Evolutionary conservation across 208 protist genomes (phyloP).

Genomic region (Trypanosoma grayi): DNA sequence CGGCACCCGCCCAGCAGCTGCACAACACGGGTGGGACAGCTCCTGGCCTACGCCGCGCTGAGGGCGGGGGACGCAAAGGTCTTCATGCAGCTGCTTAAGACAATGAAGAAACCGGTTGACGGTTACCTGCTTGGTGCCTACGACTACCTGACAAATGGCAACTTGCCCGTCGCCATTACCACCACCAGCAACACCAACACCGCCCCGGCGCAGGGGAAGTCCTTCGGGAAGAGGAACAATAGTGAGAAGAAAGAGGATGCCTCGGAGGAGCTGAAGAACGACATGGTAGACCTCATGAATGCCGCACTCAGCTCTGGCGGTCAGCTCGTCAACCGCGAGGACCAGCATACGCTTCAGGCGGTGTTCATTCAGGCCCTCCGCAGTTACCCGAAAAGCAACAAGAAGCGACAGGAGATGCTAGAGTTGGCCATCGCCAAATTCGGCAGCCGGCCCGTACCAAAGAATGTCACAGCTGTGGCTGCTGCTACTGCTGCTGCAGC

Average conservation of each 20-base stretch:
- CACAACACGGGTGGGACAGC: conserved; percentile 64
- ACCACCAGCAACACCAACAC: conserved; percentile 16
- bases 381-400: conserved; percentile 73
- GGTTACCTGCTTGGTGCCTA: conserved; percentile 83
- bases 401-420: conserved; percentile 82
- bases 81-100: conserved; percentile 88
- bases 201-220: not conserved
- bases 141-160: conserved; percentile 68
- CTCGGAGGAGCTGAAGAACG: conserved; percentile 62
- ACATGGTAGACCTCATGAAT: conserved; percentile 87
- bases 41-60: conserved; percentile 81
- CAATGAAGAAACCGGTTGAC: conserved; percentile 89
- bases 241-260: conserved; percentile 68
- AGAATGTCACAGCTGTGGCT: conserved; percentile 17
- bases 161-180: conserved; percentile 24
- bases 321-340: conserved; percentile 83
- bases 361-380: conserved; percentile 72
- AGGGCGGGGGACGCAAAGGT: conserved; percentile 68
- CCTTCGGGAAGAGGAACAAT: conserved; percentile 35
- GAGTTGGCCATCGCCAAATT: conserved; percentile 76
- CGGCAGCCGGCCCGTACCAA: conserved; percentile 49
- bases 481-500: not conserved
- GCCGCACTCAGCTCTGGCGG: conserved; percentile 84
- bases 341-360: conserved; percentile 82
- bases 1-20: conserved; percentile 64